phyloP scores from a whole-genome alignment of 768 basidiomycete genomes.

The Neoboletus magnificus region DNA sequence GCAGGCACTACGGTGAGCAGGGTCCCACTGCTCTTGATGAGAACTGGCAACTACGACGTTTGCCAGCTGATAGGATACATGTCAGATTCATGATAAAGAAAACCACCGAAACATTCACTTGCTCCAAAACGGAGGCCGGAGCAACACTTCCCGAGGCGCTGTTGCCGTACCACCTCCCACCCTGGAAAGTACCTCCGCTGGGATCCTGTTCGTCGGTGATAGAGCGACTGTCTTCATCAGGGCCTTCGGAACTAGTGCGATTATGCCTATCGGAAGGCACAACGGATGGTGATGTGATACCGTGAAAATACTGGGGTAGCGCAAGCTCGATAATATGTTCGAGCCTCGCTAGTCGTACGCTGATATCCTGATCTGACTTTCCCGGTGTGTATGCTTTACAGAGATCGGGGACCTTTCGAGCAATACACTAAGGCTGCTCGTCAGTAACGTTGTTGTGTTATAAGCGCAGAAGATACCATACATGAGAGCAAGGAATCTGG shows the following conservation, averaged over 20 bases:
- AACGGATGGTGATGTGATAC: slow-evolving; percentile 35
- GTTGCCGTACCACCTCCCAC: slow-evolving; percentile 83
- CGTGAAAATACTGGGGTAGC: slow-evolving; percentile 66
- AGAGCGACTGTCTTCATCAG: slow-evolving; percentile 68
- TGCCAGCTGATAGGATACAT: slow-evolving; percentile 42
- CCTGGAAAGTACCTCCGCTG: slow-evolving; percentile 72
- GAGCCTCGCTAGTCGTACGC: slow-evolving; percentile 66
- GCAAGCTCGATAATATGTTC: slow-evolving; percentile 82
- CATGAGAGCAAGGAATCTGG: slow-evolving; percentile 82
- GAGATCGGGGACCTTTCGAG: slow-evolving; percentile 82
- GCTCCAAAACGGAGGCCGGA: slow-evolving; percentile 73
- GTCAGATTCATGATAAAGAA: slow-evolving; percentile 21
- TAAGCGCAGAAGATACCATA: slow-evolving; percentile 33
- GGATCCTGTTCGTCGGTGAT: slow-evolving; percentile 76
- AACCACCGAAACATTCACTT: slow-evolving; percentile 45
- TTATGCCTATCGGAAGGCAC: slow-evolving; percentile 35
- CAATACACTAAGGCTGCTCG: slow-evolving; percentile 55
- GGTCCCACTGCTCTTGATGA: slow-evolving; percentile 30
- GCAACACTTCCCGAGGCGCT: slow-evolving; percentile 83
- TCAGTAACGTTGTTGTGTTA: slow-evolving; percentile 9
- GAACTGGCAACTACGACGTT: slow-evolving; percentile 47
- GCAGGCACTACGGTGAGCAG: slow-evolving; percentile 12
- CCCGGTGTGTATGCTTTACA: slow-evolving; percentile 89
- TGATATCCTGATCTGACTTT: slow-evolving; percentile 80
- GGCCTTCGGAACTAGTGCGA: slow-evolving; percentile 47